Conservation (phyloP, 768 basidiomycete genomes). For the Clathrus columnatus region DNA sequence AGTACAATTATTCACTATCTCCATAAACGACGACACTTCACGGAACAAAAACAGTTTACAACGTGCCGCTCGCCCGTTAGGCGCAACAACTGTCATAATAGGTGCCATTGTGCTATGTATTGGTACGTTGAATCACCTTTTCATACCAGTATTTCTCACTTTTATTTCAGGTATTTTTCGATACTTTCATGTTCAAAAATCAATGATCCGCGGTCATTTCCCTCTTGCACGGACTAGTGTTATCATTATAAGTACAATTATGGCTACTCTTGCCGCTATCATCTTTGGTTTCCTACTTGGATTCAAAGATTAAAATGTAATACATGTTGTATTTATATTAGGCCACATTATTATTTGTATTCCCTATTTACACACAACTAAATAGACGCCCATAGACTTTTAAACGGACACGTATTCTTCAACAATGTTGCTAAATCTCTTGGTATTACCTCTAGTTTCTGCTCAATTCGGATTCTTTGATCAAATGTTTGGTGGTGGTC, state of each 20-base stretch:
- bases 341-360: too few species aligned
- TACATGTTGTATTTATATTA: too few species aligned
- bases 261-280: conserved; percentile 33
- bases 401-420: too few species aligned
- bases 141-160: neutral
- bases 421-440: conserved; percentile 15
- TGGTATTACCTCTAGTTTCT: conserved; percentile 29
- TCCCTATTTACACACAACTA: too few species aligned
- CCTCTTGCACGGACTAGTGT: conserved; percentile 43
- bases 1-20: conserved; percentile 44
- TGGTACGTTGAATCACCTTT: conserved; percentile 30
- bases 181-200: conserved; percentile 46
- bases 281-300: conserved; percentile 35
- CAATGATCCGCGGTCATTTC: conserved; percentile 42
- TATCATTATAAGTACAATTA: conserved; percentile 31
- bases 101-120: conserved; percentile 40
- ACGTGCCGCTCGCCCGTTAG: conserved; percentile 40
- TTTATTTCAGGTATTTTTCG: conserved; percentile 34
- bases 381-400: too few species aligned
- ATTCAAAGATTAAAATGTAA: neutral
- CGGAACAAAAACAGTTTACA: too few species aligned
- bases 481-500: conserved; percentile 57
- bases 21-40: too few species aligned
- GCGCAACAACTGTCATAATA: conserved; percentile 38
- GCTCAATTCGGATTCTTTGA: conserved; percentile 80